These are phyloP conservation scores for Monosporascus sp. DNA, from an alignment of 2,329 filamentous ascomycete species.

Conservation along the genomic window DNA sequence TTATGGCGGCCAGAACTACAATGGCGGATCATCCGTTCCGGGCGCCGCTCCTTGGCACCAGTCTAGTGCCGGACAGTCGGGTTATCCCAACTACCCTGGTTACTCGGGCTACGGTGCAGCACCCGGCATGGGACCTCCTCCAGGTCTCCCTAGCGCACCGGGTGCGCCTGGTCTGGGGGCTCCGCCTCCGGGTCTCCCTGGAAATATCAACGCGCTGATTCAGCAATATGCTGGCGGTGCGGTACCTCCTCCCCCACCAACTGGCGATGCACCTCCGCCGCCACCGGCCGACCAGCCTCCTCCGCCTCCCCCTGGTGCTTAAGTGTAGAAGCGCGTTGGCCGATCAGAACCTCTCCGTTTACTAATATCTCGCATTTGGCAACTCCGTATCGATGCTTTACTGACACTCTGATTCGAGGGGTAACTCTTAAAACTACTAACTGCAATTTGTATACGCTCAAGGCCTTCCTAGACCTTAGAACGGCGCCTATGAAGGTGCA, in stretches of 20 bases:
- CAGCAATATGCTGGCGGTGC: slow-evolving; percentile 57
- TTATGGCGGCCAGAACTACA: slow-evolving; percentile 39
- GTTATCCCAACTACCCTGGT: slow-evolving; percentile 49
- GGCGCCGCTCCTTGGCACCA: slow-evolving; percentile 59
- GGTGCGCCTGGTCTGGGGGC: slow-evolving; percentile 45
- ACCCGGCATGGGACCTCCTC: slow-evolving; percentile 44
- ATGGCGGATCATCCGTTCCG: slow-evolving; percentile 26
- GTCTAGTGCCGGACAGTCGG: slow-evolving; percentile 47
- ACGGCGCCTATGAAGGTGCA: background rate
- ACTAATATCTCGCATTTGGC: background rate
- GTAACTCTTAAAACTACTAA: background rate
- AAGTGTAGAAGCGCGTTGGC: slow-evolving; percentile 17
- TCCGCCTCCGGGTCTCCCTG: slow-evolving; percentile 45
- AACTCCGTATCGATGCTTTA: background rate
- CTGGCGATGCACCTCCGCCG: slow-evolving; percentile 58
- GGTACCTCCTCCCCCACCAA: slow-evolving; percentile 52
- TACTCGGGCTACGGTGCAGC: slow-evolving; percentile 49
- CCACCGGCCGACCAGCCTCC: slow-evolving; percentile 55
- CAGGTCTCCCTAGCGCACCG: slow-evolving; percentile 40
- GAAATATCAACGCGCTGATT: slow-evolving; percentile 60
- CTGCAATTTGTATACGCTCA: background rate
- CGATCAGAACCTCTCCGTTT: slow-evolving; percentile 1
- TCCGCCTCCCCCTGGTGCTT: slow-evolving; percentile 54
- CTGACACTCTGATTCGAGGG: background rate
- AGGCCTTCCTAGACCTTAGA: background rate